A percentile compares a stretch with the other conserved stretches of the same genome.
Evolutionary conservation across 2,329 filamentous ascomycete species (phyloP).

Genomic region (Metarhizium robertsii): DNA sequence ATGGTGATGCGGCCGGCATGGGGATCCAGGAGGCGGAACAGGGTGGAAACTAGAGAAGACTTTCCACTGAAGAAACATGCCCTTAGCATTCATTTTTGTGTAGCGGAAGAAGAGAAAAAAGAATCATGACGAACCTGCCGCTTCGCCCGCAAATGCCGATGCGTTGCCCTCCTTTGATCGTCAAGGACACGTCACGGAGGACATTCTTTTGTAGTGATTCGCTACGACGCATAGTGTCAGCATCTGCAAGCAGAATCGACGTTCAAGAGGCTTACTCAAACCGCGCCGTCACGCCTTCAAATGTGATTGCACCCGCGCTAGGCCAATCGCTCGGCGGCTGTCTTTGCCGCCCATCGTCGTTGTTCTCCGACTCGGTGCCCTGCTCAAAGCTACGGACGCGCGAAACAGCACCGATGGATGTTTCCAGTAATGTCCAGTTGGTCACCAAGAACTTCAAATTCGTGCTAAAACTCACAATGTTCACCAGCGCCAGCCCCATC

Average conservation of each 20-base stretch:
- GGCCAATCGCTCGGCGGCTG: neutral
- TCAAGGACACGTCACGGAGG: conserved; percentile 7
- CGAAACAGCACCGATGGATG: neutral
- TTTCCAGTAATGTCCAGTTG: neutral
- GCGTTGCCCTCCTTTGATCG: conserved; percentile 11
- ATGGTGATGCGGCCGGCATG: no score
- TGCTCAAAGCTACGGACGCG: neutral
- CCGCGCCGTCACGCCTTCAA: neutral
- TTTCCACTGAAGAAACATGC: no score
- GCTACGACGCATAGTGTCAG: neutral
- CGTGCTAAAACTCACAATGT: neutral
- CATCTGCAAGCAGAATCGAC: no score
- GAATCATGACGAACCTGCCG: conserved; percentile 1
- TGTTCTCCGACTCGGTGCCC: neutral
- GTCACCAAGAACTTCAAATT: neutral
- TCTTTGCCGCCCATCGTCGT: neutral
- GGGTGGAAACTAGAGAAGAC: no score
- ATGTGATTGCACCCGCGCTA: neutral
- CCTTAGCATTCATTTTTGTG: no score
- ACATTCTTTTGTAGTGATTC: neutral
- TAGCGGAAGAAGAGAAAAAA: no score
- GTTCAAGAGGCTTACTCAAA: neutral
- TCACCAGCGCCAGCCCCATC: neutral
- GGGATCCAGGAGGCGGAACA: no score
- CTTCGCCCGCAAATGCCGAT: conserved; percentile 13